Evolutionary conservation across 2,329 filamentous ascomycete species (phyloP).

Genomic region (Phyllosticta ampelicida): DNA sequence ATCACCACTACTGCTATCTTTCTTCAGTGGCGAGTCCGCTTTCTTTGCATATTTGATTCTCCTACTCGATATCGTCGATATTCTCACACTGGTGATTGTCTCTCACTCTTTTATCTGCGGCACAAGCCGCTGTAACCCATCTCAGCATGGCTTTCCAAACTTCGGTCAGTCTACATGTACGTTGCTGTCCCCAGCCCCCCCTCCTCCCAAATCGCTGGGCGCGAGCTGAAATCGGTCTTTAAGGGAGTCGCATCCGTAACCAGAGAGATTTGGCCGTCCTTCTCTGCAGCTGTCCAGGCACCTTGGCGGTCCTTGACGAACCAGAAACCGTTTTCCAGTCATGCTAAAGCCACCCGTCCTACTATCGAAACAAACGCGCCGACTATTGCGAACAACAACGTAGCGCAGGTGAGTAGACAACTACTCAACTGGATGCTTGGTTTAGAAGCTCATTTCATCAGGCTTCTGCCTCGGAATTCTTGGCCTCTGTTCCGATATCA

Average conservation of each 20-base stretch:
- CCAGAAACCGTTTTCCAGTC: conserved; percentile 15
- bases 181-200: conserved; percentile 19
- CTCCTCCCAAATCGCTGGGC: conserved; percentile 14
- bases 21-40: neutral
- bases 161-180: conserved; percentile 37
- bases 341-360: conserved; percentile 11
- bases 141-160: conserved; percentile 42
- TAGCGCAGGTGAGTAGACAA: neutral
- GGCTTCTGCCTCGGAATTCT: neutral
- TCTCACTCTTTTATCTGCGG: conserved; percentile 2
- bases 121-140: conserved; percentile 4
- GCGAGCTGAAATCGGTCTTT: conserved; percentile 14
- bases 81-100: neutral
- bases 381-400: neutral
- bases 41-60: neutral
- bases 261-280: conserved; percentile 29
- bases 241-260: conserved; percentile 36
- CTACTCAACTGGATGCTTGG: neutral
- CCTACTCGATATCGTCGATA: neutral
- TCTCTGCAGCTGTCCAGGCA: conserved; percentile 26
- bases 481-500: conserved; percentile 8
- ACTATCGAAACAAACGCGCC: neutral
- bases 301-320: conserved; percentile 23
- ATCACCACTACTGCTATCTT: neutral
- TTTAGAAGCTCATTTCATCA: neutral